Evolutionary conservation across 768 basidiomycete genomes (phyloP).

Genomic region (Crassisporium funariophilum): DNA sequence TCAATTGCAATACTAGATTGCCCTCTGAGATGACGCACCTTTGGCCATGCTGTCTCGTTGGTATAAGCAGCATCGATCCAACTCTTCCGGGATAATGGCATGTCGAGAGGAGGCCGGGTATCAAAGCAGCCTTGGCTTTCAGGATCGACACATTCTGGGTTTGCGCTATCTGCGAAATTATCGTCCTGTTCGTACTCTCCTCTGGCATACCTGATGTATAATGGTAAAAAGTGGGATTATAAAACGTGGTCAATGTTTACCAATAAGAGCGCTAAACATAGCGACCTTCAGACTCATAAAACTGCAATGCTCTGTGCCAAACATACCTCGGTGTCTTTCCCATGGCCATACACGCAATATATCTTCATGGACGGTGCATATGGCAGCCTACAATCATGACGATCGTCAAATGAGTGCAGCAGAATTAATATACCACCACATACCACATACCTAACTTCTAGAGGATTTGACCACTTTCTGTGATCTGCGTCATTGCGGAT

Average conservation of each 20-base stretch:
- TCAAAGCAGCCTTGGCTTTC: slow-evolving; percentile 43
- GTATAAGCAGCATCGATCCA: slow-evolving; percentile 90
- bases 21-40: slow-evolving; percentile 34
- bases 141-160: slow-evolving; percentile 47
- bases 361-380: slow-evolving; percentile 90
- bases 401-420: neutral
- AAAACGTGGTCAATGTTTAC: slow-evolving; percentile 36
- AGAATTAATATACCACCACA: slow-evolving; percentile 4
- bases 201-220: slow-evolving; percentile 63
- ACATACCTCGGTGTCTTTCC: slow-evolving; percentile 90
- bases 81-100: slow-evolving; percentile 57
- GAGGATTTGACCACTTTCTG: slow-evolving; percentile 91
- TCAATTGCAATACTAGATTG: neutral
- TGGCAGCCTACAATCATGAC: slow-evolving; percentile 60
- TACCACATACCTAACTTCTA: slow-evolving; percentile 78
- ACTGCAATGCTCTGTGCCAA: slow-evolving; percentile 2
- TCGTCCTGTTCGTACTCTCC: slow-evolving; percentile 72
- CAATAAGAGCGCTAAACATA: slow-evolving; percentile 83
- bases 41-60: slow-evolving; percentile 59
- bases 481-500: slow-evolving; percentile 70
- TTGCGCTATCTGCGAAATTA: slow-evolving; percentile 42
- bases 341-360: slow-evolving; percentile 92
- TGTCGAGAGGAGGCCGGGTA: slow-evolving; percentile 48
- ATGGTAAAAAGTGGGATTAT: neutral
- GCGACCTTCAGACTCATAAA: too few relatives aligned